Evolutionary conservation across 2,329 filamentous ascomycete species (phyloP).

Genomic region (Paraphaeosphaeria sporulosa): DNA sequence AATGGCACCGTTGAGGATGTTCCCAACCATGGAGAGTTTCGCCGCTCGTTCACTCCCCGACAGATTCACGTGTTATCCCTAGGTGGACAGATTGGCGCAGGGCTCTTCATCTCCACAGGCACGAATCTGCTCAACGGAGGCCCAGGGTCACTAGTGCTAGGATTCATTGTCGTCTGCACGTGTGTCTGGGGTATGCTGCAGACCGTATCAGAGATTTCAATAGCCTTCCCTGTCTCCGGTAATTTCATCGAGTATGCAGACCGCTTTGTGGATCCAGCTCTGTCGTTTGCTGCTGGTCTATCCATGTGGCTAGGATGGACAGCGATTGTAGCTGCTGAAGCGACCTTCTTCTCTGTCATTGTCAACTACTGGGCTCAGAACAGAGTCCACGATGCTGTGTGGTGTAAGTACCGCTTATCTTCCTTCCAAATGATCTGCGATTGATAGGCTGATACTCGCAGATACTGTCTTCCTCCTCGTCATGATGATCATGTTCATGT

Average conservation of each 20-base stretch:
- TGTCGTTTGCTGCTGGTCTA: conserved; percentile 18
- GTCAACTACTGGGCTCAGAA: conserved; percentile 35
- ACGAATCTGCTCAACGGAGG: conserved; percentile 35
- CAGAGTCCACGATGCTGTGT: conserved; percentile 19
- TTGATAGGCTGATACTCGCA: not conserved
- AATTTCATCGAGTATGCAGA: conserved; percentile 15
- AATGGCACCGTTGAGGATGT: conserved; percentile 1
- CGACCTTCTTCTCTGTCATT: conserved; percentile 24
- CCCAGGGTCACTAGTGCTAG: conserved; percentile 33
- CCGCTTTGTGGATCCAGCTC: conserved; percentile 68
- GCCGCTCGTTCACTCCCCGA: conserved; percentile 13
- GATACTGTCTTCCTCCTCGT: conserved; percentile 20
- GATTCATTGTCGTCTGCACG: conserved; percentile 23
- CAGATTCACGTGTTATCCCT: conserved; percentile 32
- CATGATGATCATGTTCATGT: conserved; percentile 32
- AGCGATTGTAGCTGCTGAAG: conserved; percentile 30
- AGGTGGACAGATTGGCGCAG: conserved; percentile 43
- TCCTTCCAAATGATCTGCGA: conserved; percentile 2
- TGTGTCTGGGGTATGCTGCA: conserved; percentile 41
- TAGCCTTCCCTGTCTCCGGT: conserved; percentile 36
- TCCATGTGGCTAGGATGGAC: conserved; percentile 30
- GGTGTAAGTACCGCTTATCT: conserved; percentile 19
- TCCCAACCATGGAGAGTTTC: conserved; percentile 10
- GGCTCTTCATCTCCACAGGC: conserved; percentile 45
- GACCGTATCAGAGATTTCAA: conserved; percentile 43